Conservation (phyloP, 306 rosid genomes). For the Quercus robur region DNA sequence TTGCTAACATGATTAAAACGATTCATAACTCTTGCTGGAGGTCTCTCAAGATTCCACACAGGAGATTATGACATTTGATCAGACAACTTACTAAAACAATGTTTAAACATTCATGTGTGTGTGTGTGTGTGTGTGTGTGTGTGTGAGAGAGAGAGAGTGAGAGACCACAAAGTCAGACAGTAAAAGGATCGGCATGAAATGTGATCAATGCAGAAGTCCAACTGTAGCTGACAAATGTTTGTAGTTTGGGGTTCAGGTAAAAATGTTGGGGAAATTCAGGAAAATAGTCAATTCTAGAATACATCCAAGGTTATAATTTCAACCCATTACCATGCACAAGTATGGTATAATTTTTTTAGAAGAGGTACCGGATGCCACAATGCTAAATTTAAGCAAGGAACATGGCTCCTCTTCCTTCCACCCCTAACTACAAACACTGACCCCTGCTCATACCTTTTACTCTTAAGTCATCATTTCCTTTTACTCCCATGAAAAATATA, state of each 20-base stretch:
- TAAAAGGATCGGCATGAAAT: neutral
- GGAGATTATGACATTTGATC: neutral
- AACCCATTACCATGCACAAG: conserved; percentile 5
- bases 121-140: too few species aligned
- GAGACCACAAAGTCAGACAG: neutral
- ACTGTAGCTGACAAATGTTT: neutral
- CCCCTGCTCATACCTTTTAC: neutral
- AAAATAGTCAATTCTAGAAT: conserved; percentile 12
- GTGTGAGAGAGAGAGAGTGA: neutral
- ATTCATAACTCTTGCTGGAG: neutral
- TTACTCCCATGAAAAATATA: neutral
- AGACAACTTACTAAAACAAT: neutral
- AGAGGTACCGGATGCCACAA: conserved; percentile 23
- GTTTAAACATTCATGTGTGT: neutral
- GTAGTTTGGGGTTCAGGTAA: neutral
- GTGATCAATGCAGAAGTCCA: neutral
- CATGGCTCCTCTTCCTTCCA: conserved; percentile 15
- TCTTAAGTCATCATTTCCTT: neutral
- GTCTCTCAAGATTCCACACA: neutral
- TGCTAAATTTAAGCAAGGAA: conserved; percentile 28
- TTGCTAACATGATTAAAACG: neutral
- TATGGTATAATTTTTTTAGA: conserved; percentile 3
- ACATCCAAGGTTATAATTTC: conserved; percentile 13
- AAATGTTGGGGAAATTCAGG: conserved; percentile 15
- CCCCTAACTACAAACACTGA: neutral